Evolutionary conservation across 208 protist genomes (phyloP).

Genomic region (Lotmaria passim): DNA sequence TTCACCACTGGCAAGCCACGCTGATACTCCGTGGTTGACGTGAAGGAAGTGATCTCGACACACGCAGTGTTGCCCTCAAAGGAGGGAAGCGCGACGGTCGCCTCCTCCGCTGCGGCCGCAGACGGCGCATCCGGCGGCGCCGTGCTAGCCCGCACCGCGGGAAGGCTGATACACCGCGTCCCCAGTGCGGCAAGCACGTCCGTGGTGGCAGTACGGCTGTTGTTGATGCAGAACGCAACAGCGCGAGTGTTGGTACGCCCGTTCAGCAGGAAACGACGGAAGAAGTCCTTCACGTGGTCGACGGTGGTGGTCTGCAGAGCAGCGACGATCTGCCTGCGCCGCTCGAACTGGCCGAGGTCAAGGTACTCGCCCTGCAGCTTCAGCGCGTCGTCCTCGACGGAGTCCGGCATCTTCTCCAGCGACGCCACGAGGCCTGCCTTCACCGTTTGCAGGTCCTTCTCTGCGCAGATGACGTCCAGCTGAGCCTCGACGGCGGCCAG

Average conservation of each 20-base stretch:
- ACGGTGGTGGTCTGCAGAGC: conserved; percentile 40
- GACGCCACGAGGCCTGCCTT: conserved; percentile 45
- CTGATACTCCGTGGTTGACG: conserved; percentile 27
- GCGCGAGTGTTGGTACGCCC: conserved; percentile 35
- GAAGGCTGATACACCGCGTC: conserved; percentile 12
- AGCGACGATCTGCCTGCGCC: conserved; percentile 43
- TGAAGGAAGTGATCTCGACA: conserved; percentile 26
- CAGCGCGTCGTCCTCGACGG: conserved; percentile 44
- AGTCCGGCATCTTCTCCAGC: conserved; percentile 54
- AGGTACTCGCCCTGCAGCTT: conserved; percentile 43
- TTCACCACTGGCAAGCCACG: conserved; percentile 14
- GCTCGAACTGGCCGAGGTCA: conserved; percentile 33
- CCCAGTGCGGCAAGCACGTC: conserved; percentile 14
- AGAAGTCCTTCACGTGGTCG: conserved; percentile 43
- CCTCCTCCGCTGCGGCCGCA: conserved; percentile 11
- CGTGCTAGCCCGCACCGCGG: neutral
- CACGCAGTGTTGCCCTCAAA: conserved; percentile 19
- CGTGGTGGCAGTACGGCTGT: conserved; percentile 18
- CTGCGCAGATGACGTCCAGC: conserved; percentile 46
- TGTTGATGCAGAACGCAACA: conserved; percentile 56
- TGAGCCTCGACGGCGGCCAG: conserved; percentile 49
- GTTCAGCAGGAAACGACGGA: conserved; percentile 50
- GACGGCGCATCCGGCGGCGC: conserved; percentile 11
- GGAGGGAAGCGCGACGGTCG: conserved; percentile 38
- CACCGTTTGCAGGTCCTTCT: conserved; percentile 41